phyloP scores from a whole-genome alignment of 2,329 filamentous ascomycete species.

The Cucurbitaria berberidis region DNA sequence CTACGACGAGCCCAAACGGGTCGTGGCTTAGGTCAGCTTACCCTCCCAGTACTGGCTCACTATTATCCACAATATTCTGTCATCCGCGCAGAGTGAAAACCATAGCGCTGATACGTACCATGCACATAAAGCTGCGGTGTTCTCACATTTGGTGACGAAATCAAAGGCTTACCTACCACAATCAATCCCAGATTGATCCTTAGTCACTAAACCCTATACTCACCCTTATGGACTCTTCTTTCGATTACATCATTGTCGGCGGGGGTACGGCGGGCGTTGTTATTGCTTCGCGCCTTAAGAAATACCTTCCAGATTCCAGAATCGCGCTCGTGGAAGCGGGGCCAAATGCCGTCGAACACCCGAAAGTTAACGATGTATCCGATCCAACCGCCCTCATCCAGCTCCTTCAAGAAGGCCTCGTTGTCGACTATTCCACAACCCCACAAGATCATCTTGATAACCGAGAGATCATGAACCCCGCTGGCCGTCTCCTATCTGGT shows the following conservation, averaged over 20 bases:
- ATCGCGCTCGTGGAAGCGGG: constrained; percentile 25
- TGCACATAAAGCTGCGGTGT: neutral
- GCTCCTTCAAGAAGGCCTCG: constrained; percentile 12
- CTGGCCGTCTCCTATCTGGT: constrained; percentile 23
- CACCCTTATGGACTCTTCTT: constrained; percentile 1
- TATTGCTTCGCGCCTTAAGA: constrained; percentile 26
- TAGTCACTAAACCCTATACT: neutral
- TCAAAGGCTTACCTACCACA: neutral
- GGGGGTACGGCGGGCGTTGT: constrained; percentile 33
- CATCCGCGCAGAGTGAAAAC: neutral
- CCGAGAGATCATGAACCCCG: constrained; percentile 16
- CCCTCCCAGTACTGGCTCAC: neutral
- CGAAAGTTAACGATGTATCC: constrained; percentile 16
- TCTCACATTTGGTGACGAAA: neutral
- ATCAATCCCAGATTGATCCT: neutral
- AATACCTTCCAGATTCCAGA: constrained; percentile 6
- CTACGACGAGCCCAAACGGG: neutral
- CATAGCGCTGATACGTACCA: neutral
- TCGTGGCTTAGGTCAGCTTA: neutral
- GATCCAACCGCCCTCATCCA: constrained; percentile 4
- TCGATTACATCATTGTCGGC: constrained; percentile 32
- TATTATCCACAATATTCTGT: neutral
- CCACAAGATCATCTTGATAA: constrained; percentile 20
- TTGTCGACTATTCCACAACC: constrained; percentile 21
- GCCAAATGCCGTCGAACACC: constrained; percentile 16